A percentile compares a stretch with the other conserved stretches of the same genome.
Evolutionary conservation across 331 rosid species (phyloP).

Genomic region (Quercus lobata): DNA sequence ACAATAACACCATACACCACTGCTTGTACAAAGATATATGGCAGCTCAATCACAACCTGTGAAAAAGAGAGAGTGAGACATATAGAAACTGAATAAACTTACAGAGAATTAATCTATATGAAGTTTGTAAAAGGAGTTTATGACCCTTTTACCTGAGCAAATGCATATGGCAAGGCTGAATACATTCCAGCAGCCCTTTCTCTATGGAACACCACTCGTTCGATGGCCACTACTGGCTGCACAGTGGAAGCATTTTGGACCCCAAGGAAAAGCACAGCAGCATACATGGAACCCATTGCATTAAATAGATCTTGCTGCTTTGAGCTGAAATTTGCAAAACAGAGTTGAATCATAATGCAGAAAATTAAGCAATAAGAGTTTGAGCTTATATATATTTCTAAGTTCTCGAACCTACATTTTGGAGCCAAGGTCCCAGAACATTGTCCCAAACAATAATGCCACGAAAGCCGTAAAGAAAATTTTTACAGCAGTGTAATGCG

Average conservation of each 20-base stretch:
- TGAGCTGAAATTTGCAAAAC: constrained; percentile 22
- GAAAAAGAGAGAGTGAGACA: background rate
- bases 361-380: background rate
- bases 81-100: background rate
- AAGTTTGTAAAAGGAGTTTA: background rate
- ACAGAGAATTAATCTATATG: too few relatives aligned
- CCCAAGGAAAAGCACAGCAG: constrained; percentile 58
- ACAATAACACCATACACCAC: background rate
- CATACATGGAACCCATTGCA: constrained; percentile 61
- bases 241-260: constrained; percentile 40
- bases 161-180: constrained; percentile 63
- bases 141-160: constrained; percentile 42
- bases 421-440: constrained; percentile 57
- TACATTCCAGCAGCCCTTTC: constrained; percentile 82
- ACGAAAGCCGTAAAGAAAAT: constrained; percentile 34
- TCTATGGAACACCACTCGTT: constrained; percentile 62
- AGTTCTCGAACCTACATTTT: constrained; percentile 37
- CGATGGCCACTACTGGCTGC: constrained; percentile 56
- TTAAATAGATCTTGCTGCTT: constrained; percentile 31
- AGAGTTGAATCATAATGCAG: background rate
- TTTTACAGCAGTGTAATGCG: constrained; percentile 49
- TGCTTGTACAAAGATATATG: background rate
- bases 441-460: constrained; percentile 47
- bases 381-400: background rate
- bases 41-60: background rate